Conservation (phyloP, 345 rosid species). For the Eutrema japonicum region DNA sequence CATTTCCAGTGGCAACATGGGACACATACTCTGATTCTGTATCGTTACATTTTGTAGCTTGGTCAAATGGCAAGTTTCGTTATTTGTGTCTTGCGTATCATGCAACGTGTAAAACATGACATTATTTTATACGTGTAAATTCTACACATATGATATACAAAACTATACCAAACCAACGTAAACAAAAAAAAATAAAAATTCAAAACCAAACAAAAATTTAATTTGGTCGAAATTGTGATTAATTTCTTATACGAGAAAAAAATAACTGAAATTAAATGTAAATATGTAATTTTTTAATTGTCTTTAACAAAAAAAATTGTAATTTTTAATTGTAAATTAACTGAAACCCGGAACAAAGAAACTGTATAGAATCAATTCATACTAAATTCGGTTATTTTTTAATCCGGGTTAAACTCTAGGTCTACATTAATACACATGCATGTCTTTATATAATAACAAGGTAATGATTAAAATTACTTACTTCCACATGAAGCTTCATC, state of each 20-base stretch:
- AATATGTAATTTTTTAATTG: too few relatives aligned
- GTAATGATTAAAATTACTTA: not conserved
- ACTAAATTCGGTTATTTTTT: too few relatives aligned
- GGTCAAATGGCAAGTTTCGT: not conserved
- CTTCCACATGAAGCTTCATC: conserved; percentile 30
- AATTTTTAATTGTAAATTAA: not conserved
- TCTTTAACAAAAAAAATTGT: too few relatives aligned
- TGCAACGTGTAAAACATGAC: not conserved
- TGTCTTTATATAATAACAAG: too few relatives aligned
- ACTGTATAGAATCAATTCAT: not conserved
- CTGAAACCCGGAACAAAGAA: not conserved
- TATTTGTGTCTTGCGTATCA: not conserved
- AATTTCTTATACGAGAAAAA: not conserved
- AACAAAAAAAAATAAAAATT: not conserved
- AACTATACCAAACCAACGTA: not conserved
- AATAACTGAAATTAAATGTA: not conserved
- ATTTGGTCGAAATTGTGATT: not conserved
- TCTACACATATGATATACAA: not conserved
- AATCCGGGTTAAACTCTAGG: too few relatives aligned
- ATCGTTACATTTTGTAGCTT: conserved; percentile 10
- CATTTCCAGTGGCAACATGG: conserved; percentile 31
- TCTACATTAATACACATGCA: too few relatives aligned
- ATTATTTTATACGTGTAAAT: not conserved
- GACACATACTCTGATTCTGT: not conserved
- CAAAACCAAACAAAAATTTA: not conserved